These are phyloP conservation scores for Colletotrichum karsti DNA, from an alignment of 2,329 filamentous ascomycete species.

Conservation along the genomic window DNA sequence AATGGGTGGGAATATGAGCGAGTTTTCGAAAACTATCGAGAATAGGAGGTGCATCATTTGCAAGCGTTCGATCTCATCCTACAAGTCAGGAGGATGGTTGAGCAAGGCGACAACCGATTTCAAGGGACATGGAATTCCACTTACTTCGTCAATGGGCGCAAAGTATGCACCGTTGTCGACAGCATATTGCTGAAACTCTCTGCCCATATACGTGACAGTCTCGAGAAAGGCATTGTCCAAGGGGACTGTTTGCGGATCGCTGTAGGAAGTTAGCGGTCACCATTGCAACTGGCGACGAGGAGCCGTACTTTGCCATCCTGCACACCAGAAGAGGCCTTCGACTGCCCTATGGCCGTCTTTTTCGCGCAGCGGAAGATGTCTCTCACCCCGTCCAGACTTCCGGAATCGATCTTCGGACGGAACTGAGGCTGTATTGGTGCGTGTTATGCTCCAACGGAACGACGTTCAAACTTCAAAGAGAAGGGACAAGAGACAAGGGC, in stretches of 20 bases:
- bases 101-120: background rate
- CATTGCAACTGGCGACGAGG: background rate
- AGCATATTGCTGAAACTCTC: conserved; percentile 74
- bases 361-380: background rate
- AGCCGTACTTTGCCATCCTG: conserved; percentile 27
- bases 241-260: conserved; percentile 56
- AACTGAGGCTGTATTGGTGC: background rate
- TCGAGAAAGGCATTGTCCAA: conserved; percentile 68
- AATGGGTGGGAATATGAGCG: conserved; percentile 76
- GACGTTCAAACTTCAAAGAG: background rate
- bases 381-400: background rate
- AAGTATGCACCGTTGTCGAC: conserved; percentile 73
- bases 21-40: conserved; percentile 69
- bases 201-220: conserved; percentile 67
- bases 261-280: conserved; percentile 40
- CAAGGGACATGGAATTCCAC: conserved; percentile 27
- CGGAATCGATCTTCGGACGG: background rate
- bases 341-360: background rate
- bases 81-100: conserved; percentile 20
- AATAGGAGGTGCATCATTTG: conserved; percentile 71
- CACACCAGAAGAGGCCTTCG: background rate
- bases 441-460: background rate
- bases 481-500: background rate
- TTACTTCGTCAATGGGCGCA: conserved; percentile 76
- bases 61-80: conserved; percentile 76